Conservation (phyloP, 2,329 filamentous ascomycete genomes). For the Fusarium heterosporum region DNA sequence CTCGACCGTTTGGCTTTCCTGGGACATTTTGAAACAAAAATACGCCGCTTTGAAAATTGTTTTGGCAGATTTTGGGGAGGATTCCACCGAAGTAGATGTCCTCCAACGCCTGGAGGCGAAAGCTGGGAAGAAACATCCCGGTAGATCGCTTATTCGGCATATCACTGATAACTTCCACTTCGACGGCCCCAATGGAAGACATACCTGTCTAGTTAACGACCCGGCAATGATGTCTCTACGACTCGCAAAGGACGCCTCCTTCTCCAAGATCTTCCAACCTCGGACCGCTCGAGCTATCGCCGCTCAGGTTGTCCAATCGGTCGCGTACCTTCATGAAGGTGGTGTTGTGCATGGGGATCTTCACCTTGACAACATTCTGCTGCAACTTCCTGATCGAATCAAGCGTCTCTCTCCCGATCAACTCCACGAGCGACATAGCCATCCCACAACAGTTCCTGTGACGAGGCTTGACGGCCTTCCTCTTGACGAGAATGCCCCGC, state of each 20-base stretch:
- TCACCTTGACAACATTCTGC: constrained; percentile 39
- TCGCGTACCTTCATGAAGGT: constrained; percentile 38
- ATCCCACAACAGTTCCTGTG: constrained; percentile 33
- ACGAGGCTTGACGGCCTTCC: constrained; percentile 40
- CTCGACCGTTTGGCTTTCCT: constrained; percentile 45
- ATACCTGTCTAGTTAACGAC: constrained; percentile 41
- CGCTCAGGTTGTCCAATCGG: constrained; percentile 35
- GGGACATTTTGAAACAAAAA: constrained; percentile 39
- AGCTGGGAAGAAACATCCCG: constrained; percentile 29
- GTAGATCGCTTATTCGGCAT: constrained; percentile 34
- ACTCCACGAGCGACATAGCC: constrained; percentile 29
- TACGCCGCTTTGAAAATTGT: constrained; percentile 42
- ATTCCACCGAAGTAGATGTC: constrained; percentile 36
- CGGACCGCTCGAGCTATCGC: constrained; percentile 39
- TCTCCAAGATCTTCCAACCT: constrained; percentile 34
- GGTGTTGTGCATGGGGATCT: constrained; percentile 42
- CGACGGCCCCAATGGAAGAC: constrained; percentile 39
- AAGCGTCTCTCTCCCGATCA: constrained; percentile 28
- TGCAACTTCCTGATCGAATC: constrained; percentile 38
- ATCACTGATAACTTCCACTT: constrained; percentile 39
- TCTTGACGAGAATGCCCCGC: constrained; percentile 33
- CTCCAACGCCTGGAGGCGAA: constrained; percentile 30
- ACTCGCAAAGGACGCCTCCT: constrained; percentile 38
- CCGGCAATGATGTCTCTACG: constrained; percentile 42
- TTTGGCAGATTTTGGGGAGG: constrained; percentile 40